Evolutionary conservation across 805 yeast species (phyloP).

Genomic region (Yamadazyma sp.): DNA sequence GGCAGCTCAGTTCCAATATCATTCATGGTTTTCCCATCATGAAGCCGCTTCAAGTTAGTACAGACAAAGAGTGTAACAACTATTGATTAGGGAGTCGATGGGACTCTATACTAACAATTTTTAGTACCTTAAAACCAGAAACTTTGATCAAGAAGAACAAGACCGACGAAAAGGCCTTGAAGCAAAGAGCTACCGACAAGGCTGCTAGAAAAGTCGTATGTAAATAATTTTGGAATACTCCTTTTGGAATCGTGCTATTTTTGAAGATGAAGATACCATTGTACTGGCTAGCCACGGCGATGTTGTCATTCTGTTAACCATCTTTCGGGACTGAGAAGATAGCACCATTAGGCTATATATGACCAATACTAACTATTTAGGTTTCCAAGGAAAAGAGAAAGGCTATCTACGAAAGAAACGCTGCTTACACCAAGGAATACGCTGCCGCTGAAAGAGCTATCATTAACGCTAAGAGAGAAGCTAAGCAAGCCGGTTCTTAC

Average conservation of each 20-base stretch:
- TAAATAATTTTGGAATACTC: slow-evolving; percentile 24
- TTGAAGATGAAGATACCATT: slow-evolving; percentile 55
- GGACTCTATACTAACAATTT: slow-evolving; percentile 22
- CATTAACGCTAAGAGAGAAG: slow-evolving; percentile 85
- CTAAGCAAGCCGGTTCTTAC: slow-evolving; percentile 91
- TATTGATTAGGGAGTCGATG: slow-evolving; percentile 2
- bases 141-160: slow-evolving; percentile 79
- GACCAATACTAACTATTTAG: slow-evolving; percentile 42
- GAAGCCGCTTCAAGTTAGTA: slow-evolving; percentile 15
- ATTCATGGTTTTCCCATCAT: slow-evolving; percentile 5
- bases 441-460: slow-evolving; percentile 86
- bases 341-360: no score
- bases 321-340: slow-evolving; percentile 77
- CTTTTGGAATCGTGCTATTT: slow-evolving; percentile 17
- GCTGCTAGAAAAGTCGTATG: slow-evolving; percentile 79
- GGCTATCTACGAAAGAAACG: slow-evolving; percentile 88
- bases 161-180: slow-evolving; percentile 74
- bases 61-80: slow-evolving; percentile 3
- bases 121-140: slow-evolving; percentile 70
- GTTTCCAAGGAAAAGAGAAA: slow-evolving; percentile 53
- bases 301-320: slow-evolving; percentile 77
- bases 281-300: slow-evolving; percentile 67
- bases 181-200: slow-evolving; percentile 78
- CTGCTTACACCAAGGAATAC: slow-evolving; percentile 95
- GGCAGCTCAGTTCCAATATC: slow-evolving; percentile 38